Evolutionary conservation across 441 rosid species (phyloP).

Genomic region (Raphanus hybrid): DNA sequence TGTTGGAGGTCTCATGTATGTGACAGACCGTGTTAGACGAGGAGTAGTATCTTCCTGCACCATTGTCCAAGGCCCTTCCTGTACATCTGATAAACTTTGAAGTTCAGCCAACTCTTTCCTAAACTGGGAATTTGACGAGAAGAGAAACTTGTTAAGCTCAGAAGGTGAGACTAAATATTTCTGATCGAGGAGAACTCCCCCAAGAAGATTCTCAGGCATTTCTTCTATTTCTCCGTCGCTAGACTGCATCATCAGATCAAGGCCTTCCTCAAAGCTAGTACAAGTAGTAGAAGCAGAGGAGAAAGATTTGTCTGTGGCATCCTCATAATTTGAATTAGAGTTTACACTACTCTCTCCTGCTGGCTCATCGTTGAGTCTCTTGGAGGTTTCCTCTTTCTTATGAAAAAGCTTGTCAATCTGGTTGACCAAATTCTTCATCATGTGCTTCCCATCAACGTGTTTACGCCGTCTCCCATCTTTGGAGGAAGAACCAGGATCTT

Average conservation of each 20-base stretch:
- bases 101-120: slow-evolving; percentile 70
- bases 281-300: slow-evolving; percentile 34
- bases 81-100: slow-evolving; percentile 65
- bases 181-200: slow-evolving; percentile 77
- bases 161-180: slow-evolving; percentile 47
- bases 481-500: slow-evolving; percentile 33
- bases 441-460: slow-evolving; percentile 67
- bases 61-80: slow-evolving; percentile 83
- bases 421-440: slow-evolving; percentile 58
- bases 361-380: slow-evolving; percentile 45
- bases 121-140: slow-evolving; percentile 70
- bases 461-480: slow-evolving; percentile 53
- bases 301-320: slow-evolving; percentile 53
- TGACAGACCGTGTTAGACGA: slow-evolving; percentile 53
- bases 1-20: slow-evolving; percentile 70
- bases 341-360: slow-evolving; percentile 45
- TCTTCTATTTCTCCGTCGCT: slow-evolving; percentile 47
- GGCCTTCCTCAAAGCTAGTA: slow-evolving; percentile 68
- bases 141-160: slow-evolving; percentile 70
- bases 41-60: slow-evolving; percentile 46
- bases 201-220: slow-evolving; percentile 73
- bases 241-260: slow-evolving; percentile 56
- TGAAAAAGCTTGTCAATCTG: slow-evolving; percentile 64
- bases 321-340: slow-evolving; percentile 61
- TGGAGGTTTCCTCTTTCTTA: slow-evolving; percentile 57